A percentile compares a stretch with the other conserved stretches of the same genome.
Conservation (phyloP, 2,329 filamentous ascomycete species). For the Alternaria longipes region DNA sequence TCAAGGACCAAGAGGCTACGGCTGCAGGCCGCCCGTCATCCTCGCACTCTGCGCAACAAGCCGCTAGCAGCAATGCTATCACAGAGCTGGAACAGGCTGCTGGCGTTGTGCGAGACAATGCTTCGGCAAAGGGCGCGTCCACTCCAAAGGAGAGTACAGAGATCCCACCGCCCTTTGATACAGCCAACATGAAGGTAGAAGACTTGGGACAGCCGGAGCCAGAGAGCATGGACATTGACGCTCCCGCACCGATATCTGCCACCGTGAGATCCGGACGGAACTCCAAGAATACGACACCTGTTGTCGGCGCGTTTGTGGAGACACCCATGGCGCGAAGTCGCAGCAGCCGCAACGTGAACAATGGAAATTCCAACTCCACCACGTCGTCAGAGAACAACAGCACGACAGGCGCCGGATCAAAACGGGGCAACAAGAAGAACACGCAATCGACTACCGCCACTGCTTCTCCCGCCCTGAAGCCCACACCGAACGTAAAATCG, state of each 20-base stretch:
- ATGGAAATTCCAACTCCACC: constrained; percentile 47
- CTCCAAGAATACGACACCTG: constrained; percentile 60
- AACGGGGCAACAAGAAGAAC: constrained; percentile 50
- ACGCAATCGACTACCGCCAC: constrained; percentile 30
- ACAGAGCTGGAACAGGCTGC: constrained; percentile 47
- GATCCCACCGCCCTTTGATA: constrained; percentile 55
- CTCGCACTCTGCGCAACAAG: constrained; percentile 47
- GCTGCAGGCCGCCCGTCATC: constrained; percentile 46
- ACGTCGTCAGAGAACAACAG: constrained; percentile 53
- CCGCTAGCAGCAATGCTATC: constrained; percentile 39
- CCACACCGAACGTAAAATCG: constrained; percentile 34
- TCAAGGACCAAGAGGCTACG: constrained; percentile 56
- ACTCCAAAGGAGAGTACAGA: constrained; percentile 46
- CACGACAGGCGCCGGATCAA: constrained; percentile 46
- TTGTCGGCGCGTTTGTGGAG: constrained; percentile 55
- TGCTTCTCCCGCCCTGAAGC: constrained; percentile 43
- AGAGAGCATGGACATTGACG: constrained; percentile 49
- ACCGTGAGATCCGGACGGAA: constrained; percentile 52
- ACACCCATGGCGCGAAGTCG: constrained; percentile 54
- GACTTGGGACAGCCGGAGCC: constrained; percentile 59
- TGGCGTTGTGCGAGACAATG: constrained; percentile 35
- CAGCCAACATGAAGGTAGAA: constrained; percentile 60
- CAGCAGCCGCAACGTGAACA: constrained; percentile 54
- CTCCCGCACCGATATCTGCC: constrained; percentile 38
- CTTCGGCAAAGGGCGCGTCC: constrained; percentile 33